phyloP scores from a whole-genome alignment of 1,139 yeast genomes.

The Groenewaldozyma auringiensis region DNA sequence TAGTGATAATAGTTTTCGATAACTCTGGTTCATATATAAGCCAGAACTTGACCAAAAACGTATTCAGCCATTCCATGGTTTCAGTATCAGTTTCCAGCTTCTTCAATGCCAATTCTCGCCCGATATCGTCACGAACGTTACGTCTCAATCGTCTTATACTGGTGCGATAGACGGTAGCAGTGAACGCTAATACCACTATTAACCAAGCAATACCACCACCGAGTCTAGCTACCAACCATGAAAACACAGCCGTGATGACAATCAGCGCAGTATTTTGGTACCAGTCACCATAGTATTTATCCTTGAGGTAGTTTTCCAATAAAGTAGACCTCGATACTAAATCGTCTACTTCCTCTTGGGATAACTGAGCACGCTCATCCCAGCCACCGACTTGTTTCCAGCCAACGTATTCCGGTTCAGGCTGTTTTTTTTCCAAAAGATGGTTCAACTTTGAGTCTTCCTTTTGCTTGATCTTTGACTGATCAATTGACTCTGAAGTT shows the following conservation, averaged over 20 bases:
- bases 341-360: conserved; percentile 52
- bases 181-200: conserved; percentile 54
- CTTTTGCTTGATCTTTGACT: not conserved
- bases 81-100: conserved; percentile 83
- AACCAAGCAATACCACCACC: conserved; percentile 74
- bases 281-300: conserved; percentile 85
- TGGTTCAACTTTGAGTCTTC: conserved; percentile 4
- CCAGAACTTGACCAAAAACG: conserved; percentile 87
- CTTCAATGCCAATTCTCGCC: conserved; percentile 74
- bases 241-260: conserved; percentile 55
- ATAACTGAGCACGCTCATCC: conserved; percentile 51
- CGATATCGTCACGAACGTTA: conserved; percentile 65
- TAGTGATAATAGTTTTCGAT: conserved; percentile 76
- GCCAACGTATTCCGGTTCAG: conserved; percentile 43
- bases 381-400: conserved; percentile 94
- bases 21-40: conserved; percentile 82
- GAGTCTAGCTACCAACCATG: conserved; percentile 75
- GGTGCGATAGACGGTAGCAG: conserved; percentile 68
- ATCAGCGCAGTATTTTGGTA: conserved; percentile 75
- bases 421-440: conserved; percentile 9
- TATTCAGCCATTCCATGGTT: conserved; percentile 90
- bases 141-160: conserved; percentile 75
- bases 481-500: conserved; percentile 2
- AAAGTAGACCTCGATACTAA: conserved; percentile 59
- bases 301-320: conserved; percentile 65